A percentile compares a stretch with the other conserved stretches of the same genome.
Evolutionary conservation across 768 basidiomycete genomes (phyloP).

Genomic region (Kwoniella sp.): DNA sequence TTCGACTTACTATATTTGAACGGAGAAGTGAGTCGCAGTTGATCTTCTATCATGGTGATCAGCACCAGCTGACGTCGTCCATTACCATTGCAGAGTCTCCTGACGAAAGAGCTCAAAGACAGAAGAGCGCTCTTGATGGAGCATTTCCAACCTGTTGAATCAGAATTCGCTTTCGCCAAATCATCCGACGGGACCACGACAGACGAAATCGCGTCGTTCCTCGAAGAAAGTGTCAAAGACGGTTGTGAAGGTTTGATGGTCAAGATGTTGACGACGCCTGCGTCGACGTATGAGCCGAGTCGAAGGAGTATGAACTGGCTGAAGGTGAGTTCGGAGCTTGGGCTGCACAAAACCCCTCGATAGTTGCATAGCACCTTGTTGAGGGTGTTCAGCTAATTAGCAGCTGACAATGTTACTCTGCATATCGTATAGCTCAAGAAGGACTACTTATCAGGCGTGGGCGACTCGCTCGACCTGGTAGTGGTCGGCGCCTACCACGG

Average conservation of each 20-base stretch:
- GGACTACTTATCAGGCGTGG: constrained; percentile 93
- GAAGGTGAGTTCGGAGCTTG: constrained; percentile 65
- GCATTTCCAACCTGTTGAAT: constrained; percentile 78
- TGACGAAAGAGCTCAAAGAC: constrained; percentile 72
- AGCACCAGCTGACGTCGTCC: background rate
- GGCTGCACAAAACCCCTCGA: background rate
- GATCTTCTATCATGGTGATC: background rate
- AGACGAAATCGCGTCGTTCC: constrained; percentile 91
- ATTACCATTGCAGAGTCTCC: constrained; percentile 66
- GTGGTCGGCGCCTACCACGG: constrained; percentile 98
- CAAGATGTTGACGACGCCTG: constrained; percentile 92
- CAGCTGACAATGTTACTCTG: background rate
- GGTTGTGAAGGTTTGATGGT: constrained; percentile 99
- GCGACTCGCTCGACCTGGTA: constrained; percentile 94
- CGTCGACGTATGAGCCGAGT: constrained; percentile 93
- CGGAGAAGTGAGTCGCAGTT: constrained; percentile 72
- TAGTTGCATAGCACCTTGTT: no score
- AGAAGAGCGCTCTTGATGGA: constrained; percentile 75
- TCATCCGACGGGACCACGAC: constrained; percentile 83
- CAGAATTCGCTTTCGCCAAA: constrained; percentile 92
- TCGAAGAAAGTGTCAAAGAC: constrained; percentile 96
- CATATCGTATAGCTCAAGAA: constrained; percentile 78
- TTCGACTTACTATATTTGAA: constrained; percentile 97
- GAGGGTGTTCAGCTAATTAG: constrained; percentile 9
- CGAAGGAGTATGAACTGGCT: constrained; percentile 95